These are phyloP conservation scores for Fusarium nisikadoi DNA, from an alignment of 2,329 filamentous ascomycete species.

Conservation along the genomic window DNA sequence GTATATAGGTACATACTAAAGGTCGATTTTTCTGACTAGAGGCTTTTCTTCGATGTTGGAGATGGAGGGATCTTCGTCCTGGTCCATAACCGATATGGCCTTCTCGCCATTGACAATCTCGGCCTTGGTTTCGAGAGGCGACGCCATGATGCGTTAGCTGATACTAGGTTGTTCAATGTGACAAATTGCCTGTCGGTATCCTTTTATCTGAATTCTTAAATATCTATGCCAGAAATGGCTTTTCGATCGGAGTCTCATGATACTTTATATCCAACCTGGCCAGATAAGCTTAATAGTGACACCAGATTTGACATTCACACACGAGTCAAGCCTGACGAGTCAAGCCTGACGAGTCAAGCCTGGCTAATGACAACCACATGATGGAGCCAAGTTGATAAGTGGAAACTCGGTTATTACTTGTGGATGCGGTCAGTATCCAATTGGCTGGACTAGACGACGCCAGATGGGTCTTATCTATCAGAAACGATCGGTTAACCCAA, in stretches of 20 bases:
- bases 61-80: neutral
- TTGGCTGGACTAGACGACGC: too few relatives aligned
- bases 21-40: neutral
- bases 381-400: too few relatives aligned
- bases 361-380: too few relatives aligned
- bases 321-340: too few relatives aligned
- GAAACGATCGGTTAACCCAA: neutral
- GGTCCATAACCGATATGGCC: neutral
- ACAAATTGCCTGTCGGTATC: too few relatives aligned
- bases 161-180: rapidly evolving
- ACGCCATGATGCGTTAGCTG: neutral
- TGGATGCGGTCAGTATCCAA: too few relatives aligned
- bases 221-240: neutral
- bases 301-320: neutral
- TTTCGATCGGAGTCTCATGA: neutral
- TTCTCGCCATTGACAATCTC: neutral
- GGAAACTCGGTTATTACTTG: neutral
- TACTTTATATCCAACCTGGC: neutral
- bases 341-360: too few relatives aligned
- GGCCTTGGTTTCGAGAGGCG: neutral
- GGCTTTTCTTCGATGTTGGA: neutral
- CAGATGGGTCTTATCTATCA: neutral
- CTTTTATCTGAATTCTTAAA: too few relatives aligned
- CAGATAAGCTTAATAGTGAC: neutral
- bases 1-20: neutral